Conservation (phyloP, 176 grass and related monocot species). For the Hordeum vulgare region DNA sequence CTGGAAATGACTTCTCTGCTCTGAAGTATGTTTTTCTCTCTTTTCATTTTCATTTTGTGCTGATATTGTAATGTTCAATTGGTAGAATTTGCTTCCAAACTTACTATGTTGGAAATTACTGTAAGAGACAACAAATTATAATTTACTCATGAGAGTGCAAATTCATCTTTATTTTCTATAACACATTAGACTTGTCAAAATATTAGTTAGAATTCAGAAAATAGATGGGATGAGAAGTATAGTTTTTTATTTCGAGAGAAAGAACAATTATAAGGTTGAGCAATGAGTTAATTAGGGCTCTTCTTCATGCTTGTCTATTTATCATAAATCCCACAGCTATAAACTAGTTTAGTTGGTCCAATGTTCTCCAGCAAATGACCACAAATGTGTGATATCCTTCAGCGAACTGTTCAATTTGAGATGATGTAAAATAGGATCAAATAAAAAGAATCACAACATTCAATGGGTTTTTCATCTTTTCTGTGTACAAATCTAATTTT, state of each 20-base stretch:
- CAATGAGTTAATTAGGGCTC: background rate
- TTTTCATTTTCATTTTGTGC: slow-evolving; percentile 19
- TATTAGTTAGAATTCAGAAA: background rate
- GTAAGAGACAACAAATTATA: background rate
- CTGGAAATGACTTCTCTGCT: too few relatives aligned
- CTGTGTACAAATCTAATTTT: background rate
- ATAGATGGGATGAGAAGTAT: background rate
- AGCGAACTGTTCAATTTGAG: background rate
- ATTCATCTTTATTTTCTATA: background rate
- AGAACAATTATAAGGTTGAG: background rate
- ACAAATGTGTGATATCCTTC: background rate
- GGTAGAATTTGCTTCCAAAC: background rate
- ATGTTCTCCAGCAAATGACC: background rate
- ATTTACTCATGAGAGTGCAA: background rate
- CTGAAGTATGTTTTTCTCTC: background rate
- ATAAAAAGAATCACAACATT: background rate
- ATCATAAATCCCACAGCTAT: background rate
- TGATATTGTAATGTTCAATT: background rate
- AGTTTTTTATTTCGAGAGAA: background rate
- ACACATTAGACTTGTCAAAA: background rate
- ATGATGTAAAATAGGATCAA: background rate
- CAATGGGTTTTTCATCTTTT: background rate
- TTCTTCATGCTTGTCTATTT: background rate
- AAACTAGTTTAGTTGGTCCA: background rate
- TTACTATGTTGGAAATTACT: background rate